Conservation (phyloP, 1,284 basidiomycete genomes). For the Irpex lacteus region DNA sequence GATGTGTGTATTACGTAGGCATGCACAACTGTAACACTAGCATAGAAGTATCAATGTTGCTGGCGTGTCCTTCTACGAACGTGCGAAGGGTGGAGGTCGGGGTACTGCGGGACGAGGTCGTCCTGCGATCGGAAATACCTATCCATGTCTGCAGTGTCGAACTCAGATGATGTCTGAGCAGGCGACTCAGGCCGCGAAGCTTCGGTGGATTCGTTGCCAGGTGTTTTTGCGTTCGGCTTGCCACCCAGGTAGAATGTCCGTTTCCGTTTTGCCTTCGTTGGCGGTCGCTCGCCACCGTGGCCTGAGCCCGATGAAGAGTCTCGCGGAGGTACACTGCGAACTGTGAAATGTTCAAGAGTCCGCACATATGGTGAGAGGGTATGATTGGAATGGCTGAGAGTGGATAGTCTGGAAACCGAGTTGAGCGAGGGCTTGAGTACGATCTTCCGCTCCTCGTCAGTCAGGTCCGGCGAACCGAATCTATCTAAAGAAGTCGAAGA, state of each 20-base stretch:
- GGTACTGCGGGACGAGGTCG: conserved; percentile 32
- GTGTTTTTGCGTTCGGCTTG: conserved; percentile 22
- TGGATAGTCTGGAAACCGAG: conserved; percentile 79
- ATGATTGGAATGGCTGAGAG: conserved; percentile 83
- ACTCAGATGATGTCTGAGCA: conserved; percentile 52
- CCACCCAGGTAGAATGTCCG: conserved; percentile 69
- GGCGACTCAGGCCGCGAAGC: conserved; percentile 26
- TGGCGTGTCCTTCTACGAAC: conserved; percentile 26
- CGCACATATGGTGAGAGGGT: conserved; percentile 90
- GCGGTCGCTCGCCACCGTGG: conserved; percentile 39
- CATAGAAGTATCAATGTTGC: conserved; percentile 15
- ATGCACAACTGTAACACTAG: conserved; percentile 5
- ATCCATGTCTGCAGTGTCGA: conserved; percentile 75
- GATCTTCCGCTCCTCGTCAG: conserved; percentile 51
- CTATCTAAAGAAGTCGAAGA: conserved; percentile 37
- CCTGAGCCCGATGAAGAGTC: conserved; percentile 28
- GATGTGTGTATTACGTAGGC: conserved; percentile 5
- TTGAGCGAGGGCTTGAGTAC: conserved; percentile 66
- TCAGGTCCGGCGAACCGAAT: conserved; percentile 37
- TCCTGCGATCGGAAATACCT: conserved; percentile 65
- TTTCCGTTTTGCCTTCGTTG: conserved; percentile 76
- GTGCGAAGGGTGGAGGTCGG: conserved; percentile 27
- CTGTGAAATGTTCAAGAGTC: conserved; percentile 85
- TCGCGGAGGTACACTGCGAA: conserved; percentile 76
- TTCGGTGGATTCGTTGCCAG: conserved; percentile 7